Conservation (phyloP, 805 yeast genomes). For the Candida sanyiensis region DNA sequence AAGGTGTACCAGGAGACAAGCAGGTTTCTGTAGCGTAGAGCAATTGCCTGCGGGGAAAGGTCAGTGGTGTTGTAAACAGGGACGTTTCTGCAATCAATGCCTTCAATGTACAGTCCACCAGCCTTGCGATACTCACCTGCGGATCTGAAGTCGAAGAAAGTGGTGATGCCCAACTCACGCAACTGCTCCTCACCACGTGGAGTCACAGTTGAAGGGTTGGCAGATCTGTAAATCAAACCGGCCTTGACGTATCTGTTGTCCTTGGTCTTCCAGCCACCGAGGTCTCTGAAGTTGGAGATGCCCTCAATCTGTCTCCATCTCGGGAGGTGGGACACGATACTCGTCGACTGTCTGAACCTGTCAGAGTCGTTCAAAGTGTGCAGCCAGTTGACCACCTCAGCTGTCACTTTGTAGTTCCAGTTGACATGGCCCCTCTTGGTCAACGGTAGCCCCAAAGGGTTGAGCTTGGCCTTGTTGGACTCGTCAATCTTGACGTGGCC, state of each 20-base stretch:
- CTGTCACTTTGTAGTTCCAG: slow-evolving; percentile 50
- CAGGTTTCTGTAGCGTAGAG: slow-evolving; percentile 47
- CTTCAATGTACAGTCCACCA: slow-evolving; percentile 42
- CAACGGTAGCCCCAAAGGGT: slow-evolving; percentile 39
- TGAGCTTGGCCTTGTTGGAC: slow-evolving; percentile 26
- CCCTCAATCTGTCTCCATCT: slow-evolving; percentile 66
- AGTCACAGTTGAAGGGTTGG: slow-evolving; percentile 50
- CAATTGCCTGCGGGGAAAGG: slow-evolving; percentile 60
- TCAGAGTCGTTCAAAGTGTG: slow-evolving; percentile 40
- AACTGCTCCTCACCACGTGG: slow-evolving; percentile 39
- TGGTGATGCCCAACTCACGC: slow-evolving; percentile 38
- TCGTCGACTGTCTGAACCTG: slow-evolving; percentile 42
- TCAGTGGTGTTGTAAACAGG: slow-evolving; percentile 53
- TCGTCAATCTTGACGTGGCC: slow-evolving; percentile 40
- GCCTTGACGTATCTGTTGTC: slow-evolving; percentile 42
- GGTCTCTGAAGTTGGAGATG: slow-evolving; percentile 66
- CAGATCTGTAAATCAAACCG: slow-evolving; percentile 56
- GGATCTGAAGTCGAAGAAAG: slow-evolving; percentile 66
- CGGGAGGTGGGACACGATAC: slow-evolving; percentile 34
- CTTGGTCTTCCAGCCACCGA: slow-evolving; percentile 62
- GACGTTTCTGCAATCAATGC: slow-evolving; percentile 42
- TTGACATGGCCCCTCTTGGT: slow-evolving; percentile 45
- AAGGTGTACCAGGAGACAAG: slow-evolving; percentile 58
- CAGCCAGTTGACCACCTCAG: slow-evolving; percentile 44
- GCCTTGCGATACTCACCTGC: slow-evolving; percentile 43